These are phyloP conservation scores for Gaeumannomyces sp. DNA, from an alignment of 2,329 filamentous ascomycete genomes.

Conservation along the genomic window DNA sequence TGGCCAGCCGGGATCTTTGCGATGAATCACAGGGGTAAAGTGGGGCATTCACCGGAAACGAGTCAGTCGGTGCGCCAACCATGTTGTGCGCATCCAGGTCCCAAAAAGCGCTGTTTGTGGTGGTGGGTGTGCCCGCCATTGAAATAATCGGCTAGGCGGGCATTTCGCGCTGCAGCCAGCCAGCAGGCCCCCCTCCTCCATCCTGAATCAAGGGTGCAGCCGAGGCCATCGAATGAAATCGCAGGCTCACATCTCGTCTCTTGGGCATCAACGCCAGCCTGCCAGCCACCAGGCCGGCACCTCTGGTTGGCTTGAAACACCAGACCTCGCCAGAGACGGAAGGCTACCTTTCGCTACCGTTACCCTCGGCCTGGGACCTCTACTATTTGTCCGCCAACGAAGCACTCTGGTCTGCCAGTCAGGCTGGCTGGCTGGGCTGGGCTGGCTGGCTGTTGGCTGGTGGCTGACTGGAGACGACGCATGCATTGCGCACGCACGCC, in stretches of 20 bases:
- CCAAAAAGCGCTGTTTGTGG: not conserved
- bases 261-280: not conserved
- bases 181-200: not conserved
- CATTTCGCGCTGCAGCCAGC: not conserved
- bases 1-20: constrained; percentile 1
- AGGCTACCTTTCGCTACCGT: not conserved
- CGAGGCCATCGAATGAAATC: too few species aligned
- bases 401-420: too few species aligned
- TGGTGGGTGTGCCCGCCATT: not conserved
- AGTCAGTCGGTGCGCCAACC: not conserved
- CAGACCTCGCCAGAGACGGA: not conserved
- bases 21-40: constrained; percentile 5
- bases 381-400: not conserved
- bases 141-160: not conserved
- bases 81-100: not conserved
- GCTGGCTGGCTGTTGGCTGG: not conserved
- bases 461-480: not conserved
- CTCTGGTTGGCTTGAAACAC: not conserved
- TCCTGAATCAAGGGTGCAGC: too few species aligned
- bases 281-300: too few species aligned
- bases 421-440: too few species aligned
- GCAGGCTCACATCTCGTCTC: too few species aligned
- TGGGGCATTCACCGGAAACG: constrained; percentile 1
- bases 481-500: too few species aligned
- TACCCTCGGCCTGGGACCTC: not conserved